Evolutionary conservation across 306 rosid genomes (phyloP), one percentile per base, ranked within the genome.

Genomic region (Vicia sativa): DNA sequence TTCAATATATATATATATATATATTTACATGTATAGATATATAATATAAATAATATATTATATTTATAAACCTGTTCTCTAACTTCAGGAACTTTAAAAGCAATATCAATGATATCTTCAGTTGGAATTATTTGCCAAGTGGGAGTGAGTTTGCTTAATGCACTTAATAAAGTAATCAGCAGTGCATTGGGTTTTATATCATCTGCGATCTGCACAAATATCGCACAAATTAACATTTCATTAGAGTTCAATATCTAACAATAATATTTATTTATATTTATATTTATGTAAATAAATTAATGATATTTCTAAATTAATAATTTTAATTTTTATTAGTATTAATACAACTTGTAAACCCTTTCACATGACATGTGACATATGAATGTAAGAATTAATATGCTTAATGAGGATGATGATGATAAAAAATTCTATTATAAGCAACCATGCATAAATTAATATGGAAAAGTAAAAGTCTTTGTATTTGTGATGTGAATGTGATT

Each of bases 61-160:
- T 23, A 23, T 23, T 23, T 23, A 23, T 87, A 3, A 52, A 92
- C 96, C 87, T 87, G 74, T 74, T 83, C 2, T 78, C 97, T 90
- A 14, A 87, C 74, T 38, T 84, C 42, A 0, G 96, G 96, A 3
- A 14, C 70, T 75, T 90, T 93, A 23, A 87, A 93, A 14, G 95
- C 97, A 0, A 73, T 11, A 11, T 90, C 97, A 19, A 84, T 68
- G 6, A 93, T 44, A 67, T 93, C 99, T 31, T 78, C 44, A 2
- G 86, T 61, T 11, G 99, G 97, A 48, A 87, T 75, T 57, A 93
- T 7, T 84, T 23, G 85, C 99, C 96, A 93, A 0, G 87, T 69
- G 3, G 99, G 99, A 64, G 81, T 73, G 4, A 93, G 18, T 59
- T 23, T 85, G 69, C 79, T 68, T 0, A 95, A 87, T 77, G 70